These are phyloP conservation scores for Amniculicola lignicola DNA, from an alignment of 495 filamentous ascomycete species.

Conservation along the genomic window DNA sequence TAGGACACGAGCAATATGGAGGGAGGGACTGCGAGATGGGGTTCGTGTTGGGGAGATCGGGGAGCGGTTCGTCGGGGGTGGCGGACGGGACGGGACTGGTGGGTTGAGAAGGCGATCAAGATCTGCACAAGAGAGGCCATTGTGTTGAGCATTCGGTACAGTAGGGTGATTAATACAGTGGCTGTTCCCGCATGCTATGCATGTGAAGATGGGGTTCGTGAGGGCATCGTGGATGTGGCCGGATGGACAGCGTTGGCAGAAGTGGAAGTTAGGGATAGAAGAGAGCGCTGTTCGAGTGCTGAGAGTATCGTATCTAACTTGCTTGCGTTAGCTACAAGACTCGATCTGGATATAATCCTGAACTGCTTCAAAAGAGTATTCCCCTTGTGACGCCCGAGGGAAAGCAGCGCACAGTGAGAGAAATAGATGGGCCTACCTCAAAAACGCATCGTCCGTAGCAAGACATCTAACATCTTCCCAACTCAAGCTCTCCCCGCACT, in stretches of 20 bases:
- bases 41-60: neutral
- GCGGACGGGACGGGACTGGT: neutral
- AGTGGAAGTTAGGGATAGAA: conserved; percentile 9
- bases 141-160: conserved; percentile 8
- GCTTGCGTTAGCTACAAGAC: neutral
- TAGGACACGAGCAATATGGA: neutral
- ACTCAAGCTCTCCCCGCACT: conserved; percentile 8
- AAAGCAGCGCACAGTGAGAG: neutral
- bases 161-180: conserved; percentile 18
- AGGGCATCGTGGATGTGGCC: conserved; percentile 9
- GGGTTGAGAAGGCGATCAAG: neutral
- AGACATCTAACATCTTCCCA: conserved; percentile 11
- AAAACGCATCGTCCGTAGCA: conserved; percentile 1
- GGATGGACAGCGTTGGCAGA: conserved; percentile 14
- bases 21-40: neutral
- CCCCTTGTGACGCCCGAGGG: too few relatives aligned
- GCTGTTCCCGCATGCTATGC: conserved; percentile 12
- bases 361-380: too few relatives aligned
- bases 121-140: neutral
- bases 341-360: neutral
- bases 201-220: conserved; percentile 13
- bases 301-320: conserved; percentile 4
- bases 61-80: too few relatives aligned
- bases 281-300: conserved; percentile 6
- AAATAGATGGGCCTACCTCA: neutral